These are phyloP conservation scores for Phytophthora constricta DNA, from an alignment of 352 stramenopile species.

Conservation along the genomic window DNA sequence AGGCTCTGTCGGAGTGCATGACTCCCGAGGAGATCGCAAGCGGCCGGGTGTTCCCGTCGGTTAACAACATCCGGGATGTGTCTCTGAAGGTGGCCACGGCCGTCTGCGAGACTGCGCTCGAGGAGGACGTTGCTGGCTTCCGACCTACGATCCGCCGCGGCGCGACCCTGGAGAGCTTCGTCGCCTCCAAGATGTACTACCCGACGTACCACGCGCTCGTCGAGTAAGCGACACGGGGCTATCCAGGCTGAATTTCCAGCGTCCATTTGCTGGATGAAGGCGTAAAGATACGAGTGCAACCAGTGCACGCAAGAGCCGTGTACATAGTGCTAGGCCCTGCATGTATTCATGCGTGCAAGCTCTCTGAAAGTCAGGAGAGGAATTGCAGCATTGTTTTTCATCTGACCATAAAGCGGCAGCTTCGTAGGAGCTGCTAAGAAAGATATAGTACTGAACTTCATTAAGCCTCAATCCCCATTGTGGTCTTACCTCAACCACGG, in stretches of 20 bases:
- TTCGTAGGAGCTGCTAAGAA: constrained; percentile 27
- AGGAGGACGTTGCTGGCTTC: constrained; percentile 88
- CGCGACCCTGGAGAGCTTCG: constrained; percentile 87
- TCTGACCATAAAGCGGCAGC: constrained; percentile 5
- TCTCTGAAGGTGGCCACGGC: constrained; percentile 93
- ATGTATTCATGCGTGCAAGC: constrained; percentile 8
- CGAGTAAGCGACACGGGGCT: constrained; percentile 52
- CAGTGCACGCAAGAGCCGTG: constrained; percentile 3
- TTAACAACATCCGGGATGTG: constrained; percentile 94
- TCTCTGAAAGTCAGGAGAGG: constrained; percentile 27
- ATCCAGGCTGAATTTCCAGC: not conserved
- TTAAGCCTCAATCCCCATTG: not conserved
- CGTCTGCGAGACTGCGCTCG: constrained; percentile 90
- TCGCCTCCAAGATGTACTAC: constrained; percentile 96
- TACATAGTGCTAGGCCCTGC: not conserved
- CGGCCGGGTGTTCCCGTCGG: constrained; percentile 94
- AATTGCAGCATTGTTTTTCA: constrained; percentile 21
- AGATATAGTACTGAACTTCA: constrained; percentile 12
- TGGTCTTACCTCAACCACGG: not conserved
- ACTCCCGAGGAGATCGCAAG: constrained; percentile 90
- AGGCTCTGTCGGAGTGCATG: constrained; percentile 94
- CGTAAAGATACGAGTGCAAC: constrained; percentile 24
- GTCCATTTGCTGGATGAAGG: constrained; percentile 16
- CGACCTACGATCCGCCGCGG: constrained; percentile 71
- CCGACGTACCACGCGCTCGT: constrained; percentile 94